A percentile compares a stretch with the other conserved stretches of the same genome.
Evolutionary conservation across 2,329 filamentous ascomycete species (phyloP).

Genomic region (Diaporthe ampelina): DNA sequence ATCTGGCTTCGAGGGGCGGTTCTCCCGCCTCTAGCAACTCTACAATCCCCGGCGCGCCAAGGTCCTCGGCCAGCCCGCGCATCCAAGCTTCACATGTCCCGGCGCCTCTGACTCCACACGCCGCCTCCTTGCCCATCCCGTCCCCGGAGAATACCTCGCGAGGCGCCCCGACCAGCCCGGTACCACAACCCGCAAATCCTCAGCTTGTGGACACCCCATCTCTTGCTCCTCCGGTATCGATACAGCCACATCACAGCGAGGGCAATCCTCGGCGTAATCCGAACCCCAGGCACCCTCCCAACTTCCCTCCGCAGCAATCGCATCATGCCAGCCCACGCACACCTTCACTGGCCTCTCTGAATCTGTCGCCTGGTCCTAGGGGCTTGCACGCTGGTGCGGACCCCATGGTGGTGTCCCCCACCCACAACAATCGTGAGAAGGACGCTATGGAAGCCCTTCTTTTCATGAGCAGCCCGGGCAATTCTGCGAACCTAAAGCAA

Average conservation of each 20-base stretch:
- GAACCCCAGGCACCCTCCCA: slow-evolving; percentile 62
- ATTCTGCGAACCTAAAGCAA: slow-evolving; percentile 73
- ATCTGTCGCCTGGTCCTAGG: slow-evolving; percentile 53
- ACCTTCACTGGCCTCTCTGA: slow-evolving; percentile 56
- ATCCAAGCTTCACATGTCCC: slow-evolving; percentile 45
- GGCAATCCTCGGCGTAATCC: slow-evolving; percentile 65
- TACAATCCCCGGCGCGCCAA: slow-evolving; percentile 65
- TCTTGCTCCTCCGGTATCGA: slow-evolving; percentile 68
- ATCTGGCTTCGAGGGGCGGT: slow-evolving; percentile 76
- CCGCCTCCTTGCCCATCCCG: slow-evolving; percentile 43
- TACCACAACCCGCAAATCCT: slow-evolving; percentile 9
- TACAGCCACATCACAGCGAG: slow-evolving; percentile 62
- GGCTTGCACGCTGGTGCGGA: slow-evolving; percentile 57
- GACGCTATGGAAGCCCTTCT: slow-evolving; percentile 85
- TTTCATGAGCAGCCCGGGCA: slow-evolving; percentile 85
- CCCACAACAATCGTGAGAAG: slow-evolving; percentile 79
- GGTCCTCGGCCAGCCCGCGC: slow-evolving; percentile 68
- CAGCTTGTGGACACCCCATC: slow-evolving; percentile 43
- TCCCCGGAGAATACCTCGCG: slow-evolving; percentile 15
- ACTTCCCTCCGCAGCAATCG: slow-evolving; percentile 61
- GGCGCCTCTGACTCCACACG: slow-evolving; percentile 51
- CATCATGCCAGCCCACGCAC: slow-evolving; percentile 56
- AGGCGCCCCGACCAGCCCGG: slow-evolving; percentile 54
- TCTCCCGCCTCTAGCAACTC: slow-evolving; percentile 74
- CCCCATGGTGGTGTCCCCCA: slow-evolving; percentile 75